Percentiles rank a stretch among this genome's conserved stretches.
phyloP scores from a whole-genome alignment of 139 green algal genomes.

The Picochlorum sp. region DNA sequence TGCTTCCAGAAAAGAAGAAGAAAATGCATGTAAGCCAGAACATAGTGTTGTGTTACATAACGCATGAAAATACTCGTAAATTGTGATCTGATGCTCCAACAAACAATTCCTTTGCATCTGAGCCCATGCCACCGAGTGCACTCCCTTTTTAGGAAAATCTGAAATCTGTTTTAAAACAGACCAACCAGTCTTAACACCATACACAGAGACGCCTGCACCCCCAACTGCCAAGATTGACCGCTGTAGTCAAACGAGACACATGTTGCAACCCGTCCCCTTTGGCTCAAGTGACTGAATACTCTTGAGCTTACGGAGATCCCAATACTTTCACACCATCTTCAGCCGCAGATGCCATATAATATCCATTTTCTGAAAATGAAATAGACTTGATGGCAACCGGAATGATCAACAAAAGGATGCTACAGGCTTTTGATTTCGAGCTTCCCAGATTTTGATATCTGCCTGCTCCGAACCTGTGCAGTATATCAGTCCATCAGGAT shows the following conservation, averaged over 20 bases:
- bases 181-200: conserved; percentile 73
- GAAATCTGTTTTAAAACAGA: conserved; percentile 41
- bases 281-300: conserved; percentile 59
- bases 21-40: too few species aligned
- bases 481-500: conserved; percentile 86
- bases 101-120: conserved; percentile 52
- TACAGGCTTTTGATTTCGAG: conserved; percentile 70
- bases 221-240: conserved; percentile 77
- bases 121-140: conserved; percentile 50
- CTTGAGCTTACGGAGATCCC: conserved; percentile 95
- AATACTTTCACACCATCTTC: conserved; percentile 86
- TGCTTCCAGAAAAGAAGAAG: too few species aligned
- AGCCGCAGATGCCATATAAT: conserved; percentile 74
- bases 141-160: conserved; percentile 67
- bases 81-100: conserved; percentile 81
- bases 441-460: conserved; percentile 80
- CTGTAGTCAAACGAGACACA: conserved; percentile 61
- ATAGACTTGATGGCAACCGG: conserved; percentile 48
- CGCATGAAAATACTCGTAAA: conserved; percentile 36
- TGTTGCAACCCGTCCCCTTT: conserved; percentile 38
- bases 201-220: conserved; percentile 59
- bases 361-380: conserved; percentile 90
- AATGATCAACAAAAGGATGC: conserved; percentile 74
- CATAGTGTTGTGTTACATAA: too few species aligned
- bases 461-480: conserved; percentile 56